Evolutionary conservation across 768 basidiomycete genomes (phyloP), one percentile per base, ranked within the genome.

Genomic region (Lactarius pseudohatsudake): DNA sequence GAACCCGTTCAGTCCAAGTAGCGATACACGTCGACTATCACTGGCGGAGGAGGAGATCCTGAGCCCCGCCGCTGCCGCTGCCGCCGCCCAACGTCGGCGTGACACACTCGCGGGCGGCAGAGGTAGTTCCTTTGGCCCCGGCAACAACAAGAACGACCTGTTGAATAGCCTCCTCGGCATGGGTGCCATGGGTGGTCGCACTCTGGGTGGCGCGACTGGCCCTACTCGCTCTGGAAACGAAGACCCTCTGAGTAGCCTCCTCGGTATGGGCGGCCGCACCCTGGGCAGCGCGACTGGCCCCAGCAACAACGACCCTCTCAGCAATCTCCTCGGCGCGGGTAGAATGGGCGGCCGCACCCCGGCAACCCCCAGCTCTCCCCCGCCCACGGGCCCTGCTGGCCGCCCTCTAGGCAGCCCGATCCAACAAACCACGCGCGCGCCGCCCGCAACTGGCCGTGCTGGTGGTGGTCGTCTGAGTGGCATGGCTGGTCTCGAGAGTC

Each of bases 51-150:
- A 63, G 10, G 62, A 67, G 41, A 59, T 67, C 28, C 9, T 63
- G 30, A 67, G 62, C 41, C 66, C 66, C 5, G 66, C 50, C 36
- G 54, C 30, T 22, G 66, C 57, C 38, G 54, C 38, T n/a, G 54
- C 38, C 4, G 38, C 43, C 0, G 65, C 61, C 20, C 47, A 66
- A 22, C 61, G 65, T 54, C 18, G 66, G 32, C 53, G 36, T 20
- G 22, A 41, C 20, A 53, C 26, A 26, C 50, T 63, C 18, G 41
- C 57, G 2, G 40, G 32, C 2, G 20, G 16, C 10, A 22, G 13
- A 18, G 61, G 38, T 10, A 34, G 26, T n/a, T 5, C 53, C 13
- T 20, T 53, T 3, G 40, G 65, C n/a, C 16, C 65, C 16, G 57
- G 65, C 4, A 47, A 61, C 18, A 47, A 30, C 50, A 38, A 34